Base-by-base conservation (phyloP, 257 asterid species). In the Ehretia macrophylla region DNA sequence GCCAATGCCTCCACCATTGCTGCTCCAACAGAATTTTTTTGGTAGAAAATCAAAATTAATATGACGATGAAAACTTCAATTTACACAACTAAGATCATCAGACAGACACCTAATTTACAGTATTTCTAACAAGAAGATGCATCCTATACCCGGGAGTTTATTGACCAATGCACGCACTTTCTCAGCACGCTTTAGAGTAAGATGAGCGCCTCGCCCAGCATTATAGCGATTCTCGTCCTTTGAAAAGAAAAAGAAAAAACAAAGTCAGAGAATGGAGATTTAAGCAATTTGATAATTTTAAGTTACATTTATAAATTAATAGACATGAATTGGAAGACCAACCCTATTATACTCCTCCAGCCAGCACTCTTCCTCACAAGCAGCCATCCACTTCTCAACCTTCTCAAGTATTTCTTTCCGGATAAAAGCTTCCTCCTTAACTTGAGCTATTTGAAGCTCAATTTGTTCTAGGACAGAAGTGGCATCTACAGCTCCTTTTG, bases 111-210 rank as follows among this genome's bases (percentile, higher is more conserved):
- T 27, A 1, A 27, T 27, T 27, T 1, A 27, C 35, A 27, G 35
- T 1, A 27, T 27, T 27, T 3, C 35, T 27, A 27, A 27, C 3
- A 3, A 27, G 4, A 27, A 27, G 35, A 27, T 1, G 35, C 35
- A 27, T 1, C 6, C 35, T 27, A 27, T 27, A 86, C 95, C 91
- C 60, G 95, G 86, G 67, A 86, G 75, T 69, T 83, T 86, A 54
- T 73, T 72, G 65, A 83, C 86, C 70, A 81, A 51, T 37, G 82
- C 32, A 59, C 95, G 70, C 45, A 92, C 95, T 75, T 81, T 83
- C 67, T 86, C 95, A 20, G 92, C 95, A 59, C 95, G 80, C 81
- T 86, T 86, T 69, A 86, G 78, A 72, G 81, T 86, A 71, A 86
- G 67, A 58, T 86, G 91, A 9, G 95, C 87, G 54, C 92, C 95